Percentiles rank a stretch among this genome's conserved stretches.
phyloP scores from a whole-genome alignment of 805 yeast genomes.

The Kodamaea laetipori region DNA sequence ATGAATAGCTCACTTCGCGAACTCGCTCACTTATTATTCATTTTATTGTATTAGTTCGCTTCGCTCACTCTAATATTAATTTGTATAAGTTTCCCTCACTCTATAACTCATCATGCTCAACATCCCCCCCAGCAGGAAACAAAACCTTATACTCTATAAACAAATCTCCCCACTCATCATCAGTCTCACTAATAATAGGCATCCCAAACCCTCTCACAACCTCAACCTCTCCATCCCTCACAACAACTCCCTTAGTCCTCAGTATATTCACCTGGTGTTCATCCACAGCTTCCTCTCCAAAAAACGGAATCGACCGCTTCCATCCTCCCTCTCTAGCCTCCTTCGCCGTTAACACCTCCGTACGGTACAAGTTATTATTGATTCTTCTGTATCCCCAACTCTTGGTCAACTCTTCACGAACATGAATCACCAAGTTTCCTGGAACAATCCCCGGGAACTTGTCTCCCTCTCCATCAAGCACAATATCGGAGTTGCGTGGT shows the following conservation, averaged over 20 bases:
- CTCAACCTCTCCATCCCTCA: constrained; percentile 72
- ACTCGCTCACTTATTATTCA: too few species aligned
- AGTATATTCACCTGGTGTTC: constrained; percentile 42
- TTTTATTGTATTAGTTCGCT: too few species aligned
- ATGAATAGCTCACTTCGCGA: too few species aligned
- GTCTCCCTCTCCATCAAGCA: constrained; percentile 77
- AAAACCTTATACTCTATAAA: constrained; percentile 48
- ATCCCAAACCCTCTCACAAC: constrained; percentile 75
- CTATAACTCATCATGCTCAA: constrained; percentile 27
- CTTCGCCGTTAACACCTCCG: constrained; percentile 69
- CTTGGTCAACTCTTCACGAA: constrained; percentile 55
- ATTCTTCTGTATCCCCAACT: constrained; percentile 87
- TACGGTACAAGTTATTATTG: constrained; percentile 71
- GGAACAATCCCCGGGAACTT: constrained; percentile 78
- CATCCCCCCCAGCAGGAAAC: constrained; percentile 22
- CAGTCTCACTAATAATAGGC: constrained; percentile 56
- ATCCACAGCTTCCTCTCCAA: constrained; percentile 55
- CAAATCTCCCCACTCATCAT: constrained; percentile 37
- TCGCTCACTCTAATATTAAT: too few species aligned
- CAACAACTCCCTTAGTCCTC: constrained; percentile 53
- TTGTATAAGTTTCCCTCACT: background rate
- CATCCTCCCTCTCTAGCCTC: constrained; percentile 85
- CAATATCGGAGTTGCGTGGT: constrained; percentile 57
- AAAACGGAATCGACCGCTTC: constrained; percentile 64
- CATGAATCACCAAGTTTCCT: constrained; percentile 72